phyloP scores from a whole-genome alignment of 2,329 filamentous ascomycete genomes.

The Fusarium metavorans region DNA sequence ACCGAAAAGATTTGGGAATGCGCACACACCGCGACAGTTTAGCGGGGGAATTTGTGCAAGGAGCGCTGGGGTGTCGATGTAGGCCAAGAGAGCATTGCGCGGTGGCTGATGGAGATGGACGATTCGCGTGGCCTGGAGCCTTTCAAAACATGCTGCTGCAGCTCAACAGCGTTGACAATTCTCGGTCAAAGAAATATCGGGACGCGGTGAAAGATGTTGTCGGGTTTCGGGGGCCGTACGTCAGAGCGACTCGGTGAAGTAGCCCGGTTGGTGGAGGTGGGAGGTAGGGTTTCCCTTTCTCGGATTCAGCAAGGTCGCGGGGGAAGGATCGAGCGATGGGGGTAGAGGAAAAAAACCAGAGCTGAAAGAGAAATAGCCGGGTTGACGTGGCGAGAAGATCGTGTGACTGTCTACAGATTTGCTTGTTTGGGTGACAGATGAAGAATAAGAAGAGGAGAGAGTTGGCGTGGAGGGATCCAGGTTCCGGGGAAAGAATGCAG shows the following conservation, averaged over 20 bases:
- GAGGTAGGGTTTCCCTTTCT: conserved; percentile 9
- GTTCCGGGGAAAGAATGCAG: conserved; percentile 12
- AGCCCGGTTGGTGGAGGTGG: conserved; percentile 13
- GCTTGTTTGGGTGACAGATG: conserved; percentile 17
- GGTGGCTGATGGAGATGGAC: conserved; percentile 5
- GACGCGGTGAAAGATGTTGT: conserved; percentile 15
- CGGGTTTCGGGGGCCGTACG: conserved; percentile 24
- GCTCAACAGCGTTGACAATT: not conserved
- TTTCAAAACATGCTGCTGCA: conserved; percentile 24
- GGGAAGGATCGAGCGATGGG: not conserved
- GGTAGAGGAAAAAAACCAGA: not conserved
- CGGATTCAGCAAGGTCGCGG: conserved; percentile 15
- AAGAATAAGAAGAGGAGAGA: conserved; percentile 36
- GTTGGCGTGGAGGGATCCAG: conserved; percentile 26
- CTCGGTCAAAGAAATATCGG: not conserved
- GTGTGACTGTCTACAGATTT: conserved; percentile 1
- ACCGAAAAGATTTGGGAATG: conserved; percentile 6
- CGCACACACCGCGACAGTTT: conserved; percentile 21
- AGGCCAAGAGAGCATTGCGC: conserved; percentile 34
- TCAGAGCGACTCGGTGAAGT: conserved; percentile 37
- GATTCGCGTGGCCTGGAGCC: conserved; percentile 12
- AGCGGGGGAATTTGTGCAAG: conserved; percentile 16
- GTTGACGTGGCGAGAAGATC: conserved; percentile 3
- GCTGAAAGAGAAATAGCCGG: not conserved
- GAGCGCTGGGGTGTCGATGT: conserved; percentile 16